Base-by-base conservation (phyloP, 2,329 filamentous ascomycete genomes). In the Pseudonectria buxi region DNA sequence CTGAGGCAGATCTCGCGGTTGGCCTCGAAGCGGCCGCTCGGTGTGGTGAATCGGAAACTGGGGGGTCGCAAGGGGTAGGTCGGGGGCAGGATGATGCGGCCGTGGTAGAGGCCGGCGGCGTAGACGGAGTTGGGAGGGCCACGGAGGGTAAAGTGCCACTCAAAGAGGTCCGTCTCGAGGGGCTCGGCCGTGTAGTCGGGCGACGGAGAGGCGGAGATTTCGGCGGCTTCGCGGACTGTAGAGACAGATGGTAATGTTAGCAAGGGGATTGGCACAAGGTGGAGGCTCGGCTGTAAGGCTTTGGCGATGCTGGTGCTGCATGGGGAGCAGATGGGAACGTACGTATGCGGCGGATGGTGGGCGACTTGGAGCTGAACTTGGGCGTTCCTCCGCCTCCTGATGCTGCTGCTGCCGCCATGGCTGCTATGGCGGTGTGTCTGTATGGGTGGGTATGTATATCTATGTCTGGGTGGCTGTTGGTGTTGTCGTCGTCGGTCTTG, bases 101-200 rank as follows among this genome's bases (percentile, higher is more conserved):
- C 92, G 63, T 98, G 92, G 68, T 96, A 98, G 54, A 95, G 76
- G 31, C 92, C 92, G 24, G 72, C 68, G 29, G 78, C 77, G 64
- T 89, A 95, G 26, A 81, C 77, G 0, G 87, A 89, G 24, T 76
- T 70, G 0, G 90, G 90, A 0, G 90, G 89, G 0, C 92, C 92
- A 33, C 83, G 79, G n/a, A 98, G 72, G 0, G 92, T 98, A 65
- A 96, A 98, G 68, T 98, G 92, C 92, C 92, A 98, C 64, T 96
- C 89, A 65, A 95, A 95, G 35, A 98, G 80, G 63, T 96, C 88
- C 24, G 78, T 72, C 57, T 96, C 90, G 43, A 90, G 77, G 0
- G 92, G 92, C 4, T 81, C 72, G 27, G 90, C 92, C 49, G 83
- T 78, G 64, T 90, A 94, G 66, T 95, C 87, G 35, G 85, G 71